Evolutionary conservation across 2,329 filamentous ascomycete species (phyloP).

Genomic region (Albophoma yamanashiensis): DNA sequence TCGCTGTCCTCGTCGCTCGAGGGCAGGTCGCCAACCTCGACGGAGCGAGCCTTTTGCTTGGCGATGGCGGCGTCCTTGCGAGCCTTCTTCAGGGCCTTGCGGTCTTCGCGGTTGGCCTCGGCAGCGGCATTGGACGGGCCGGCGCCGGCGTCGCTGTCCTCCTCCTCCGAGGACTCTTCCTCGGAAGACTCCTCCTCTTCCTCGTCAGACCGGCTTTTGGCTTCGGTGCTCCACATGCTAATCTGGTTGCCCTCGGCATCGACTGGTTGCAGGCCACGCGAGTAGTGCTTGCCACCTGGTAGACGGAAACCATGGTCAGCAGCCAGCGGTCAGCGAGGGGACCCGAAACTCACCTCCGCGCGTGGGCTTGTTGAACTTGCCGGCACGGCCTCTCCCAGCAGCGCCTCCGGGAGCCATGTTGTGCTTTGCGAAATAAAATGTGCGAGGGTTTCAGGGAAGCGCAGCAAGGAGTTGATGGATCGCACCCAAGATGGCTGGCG

Average conservation of each 20-base stretch:
- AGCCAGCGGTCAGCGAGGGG: not conserved
- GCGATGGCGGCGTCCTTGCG: conserved; percentile 84
- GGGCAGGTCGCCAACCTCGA: conserved; percentile 79
- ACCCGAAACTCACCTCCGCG: conserved; percentile 59
- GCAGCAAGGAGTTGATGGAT: not conserved
- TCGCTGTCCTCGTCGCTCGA: conserved; percentile 55
- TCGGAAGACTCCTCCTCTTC: conserved; percentile 41
- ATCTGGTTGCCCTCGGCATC: conserved; percentile 83
- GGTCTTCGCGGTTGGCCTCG: conserved; percentile 67
- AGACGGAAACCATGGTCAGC: not conserved
- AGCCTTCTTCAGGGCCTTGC: conserved; percentile 77
- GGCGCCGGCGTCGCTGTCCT: conserved; percentile 38
- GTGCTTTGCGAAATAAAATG: conserved; percentile 2
- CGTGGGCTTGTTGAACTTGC: conserved; percentile 90
- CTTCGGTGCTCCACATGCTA: conserved; percentile 71
- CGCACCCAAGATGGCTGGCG: not conserved
- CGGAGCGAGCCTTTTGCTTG: conserved; percentile 56
- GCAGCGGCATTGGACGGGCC: conserved; percentile 23
- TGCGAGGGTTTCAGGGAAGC: too few species aligned
- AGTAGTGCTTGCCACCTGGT: conserved; percentile 89
- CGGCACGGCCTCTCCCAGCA: conserved; percentile 55
- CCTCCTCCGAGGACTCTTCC: conserved; percentile 19
- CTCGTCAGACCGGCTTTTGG: conserved; percentile 28
- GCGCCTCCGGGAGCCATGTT: conserved; percentile 33
- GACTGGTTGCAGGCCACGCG: conserved; percentile 76